Percentiles rank a stretch among this genome's conserved stretches.
Conservation (phyloP, 2,329 filamentous ascomycete genomes). For the Coniochaeta ligniaria region DNA sequence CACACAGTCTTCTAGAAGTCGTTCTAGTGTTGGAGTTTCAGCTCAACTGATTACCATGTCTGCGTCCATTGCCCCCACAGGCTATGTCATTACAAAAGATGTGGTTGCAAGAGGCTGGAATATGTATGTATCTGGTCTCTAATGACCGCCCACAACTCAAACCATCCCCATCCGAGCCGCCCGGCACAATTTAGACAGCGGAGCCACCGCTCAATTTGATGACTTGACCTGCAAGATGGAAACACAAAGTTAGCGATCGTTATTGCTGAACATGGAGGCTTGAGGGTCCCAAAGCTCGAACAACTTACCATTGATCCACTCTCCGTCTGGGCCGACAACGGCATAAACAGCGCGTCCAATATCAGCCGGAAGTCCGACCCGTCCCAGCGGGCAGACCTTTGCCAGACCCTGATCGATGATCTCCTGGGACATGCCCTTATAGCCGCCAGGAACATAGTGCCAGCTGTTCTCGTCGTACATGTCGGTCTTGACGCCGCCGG, state of each 20-base stretch:
- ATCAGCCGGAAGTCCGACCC: slow-evolving; percentile 50
- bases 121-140: too few species aligned
- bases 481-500: slow-evolving; percentile 67
- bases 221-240: slow-evolving; percentile 22
- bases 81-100: too few species aligned
- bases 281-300: background rate
- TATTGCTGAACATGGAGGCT: background rate
- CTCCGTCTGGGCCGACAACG: slow-evolving; percentile 48
- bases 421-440: slow-evolving; percentile 41
- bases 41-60: too few species aligned
- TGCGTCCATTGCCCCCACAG: too few species aligned
- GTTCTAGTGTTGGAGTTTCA: too few species aligned
- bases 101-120: slow-evolving; percentile 1
- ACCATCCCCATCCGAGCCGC: too few species aligned
- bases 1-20: too few species aligned
- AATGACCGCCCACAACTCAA: background rate
- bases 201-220: slow-evolving; percentile 31
- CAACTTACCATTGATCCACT: slow-evolving; percentile 57
- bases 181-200: slow-evolving; percentile 13
- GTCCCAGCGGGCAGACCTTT: slow-evolving; percentile 50
- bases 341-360: slow-evolving; percentile 51
- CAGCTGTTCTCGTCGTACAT: slow-evolving; percentile 69
- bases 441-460: slow-evolving; percentile 54
- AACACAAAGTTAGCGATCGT: background rate
- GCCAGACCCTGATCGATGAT: slow-evolving; percentile 48